Evolutionary conservation across 164 flowering plant species (phyloP).

Genomic region (Houttuynia cordata): DNA sequence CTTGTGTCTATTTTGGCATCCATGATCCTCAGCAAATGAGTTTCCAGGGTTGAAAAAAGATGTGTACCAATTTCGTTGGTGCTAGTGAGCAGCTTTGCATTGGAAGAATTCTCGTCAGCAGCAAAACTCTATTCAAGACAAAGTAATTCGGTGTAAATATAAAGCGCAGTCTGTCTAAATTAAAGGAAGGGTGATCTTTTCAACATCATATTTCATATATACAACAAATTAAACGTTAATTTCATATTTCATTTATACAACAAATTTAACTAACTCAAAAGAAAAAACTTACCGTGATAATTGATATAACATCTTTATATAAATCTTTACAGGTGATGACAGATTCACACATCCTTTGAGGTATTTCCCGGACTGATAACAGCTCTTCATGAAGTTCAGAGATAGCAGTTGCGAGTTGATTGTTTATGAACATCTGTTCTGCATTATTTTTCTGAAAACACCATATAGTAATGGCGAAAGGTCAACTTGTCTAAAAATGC

Average conservation of each 20-base stretch:
- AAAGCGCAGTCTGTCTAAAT: background rate
- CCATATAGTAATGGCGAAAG: background rate
- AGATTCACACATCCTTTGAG: constrained; percentile 40
- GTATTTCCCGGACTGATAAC: constrained; percentile 30
- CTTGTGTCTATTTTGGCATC: constrained; percentile 14
- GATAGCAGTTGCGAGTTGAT: constrained; percentile 35
- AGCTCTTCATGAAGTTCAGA: constrained; percentile 58
- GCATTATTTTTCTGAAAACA: constrained; percentile 37
- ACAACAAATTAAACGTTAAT: background rate
- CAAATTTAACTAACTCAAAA: too few species aligned
- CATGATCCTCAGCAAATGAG: constrained; percentile 26
- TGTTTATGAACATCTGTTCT: constrained; percentile 43
- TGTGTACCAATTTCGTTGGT: constrained; percentile 44
- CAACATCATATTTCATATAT: background rate
- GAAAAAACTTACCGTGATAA: constrained; percentile 35
- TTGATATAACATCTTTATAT: constrained; percentile 40
- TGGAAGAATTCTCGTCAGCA: constrained; percentile 30
- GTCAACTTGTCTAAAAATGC: background rate
- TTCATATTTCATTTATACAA: too few species aligned
- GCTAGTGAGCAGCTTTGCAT: constrained; percentile 41
- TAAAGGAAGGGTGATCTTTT: background rate
- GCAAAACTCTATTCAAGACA: constrained; percentile 37
- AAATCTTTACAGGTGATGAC: constrained; percentile 52
- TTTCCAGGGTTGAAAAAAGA: constrained; percentile 63
- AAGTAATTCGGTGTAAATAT: background rate